Conservation (phyloP, 805 yeast species). For the Candida suzukii region DNA sequence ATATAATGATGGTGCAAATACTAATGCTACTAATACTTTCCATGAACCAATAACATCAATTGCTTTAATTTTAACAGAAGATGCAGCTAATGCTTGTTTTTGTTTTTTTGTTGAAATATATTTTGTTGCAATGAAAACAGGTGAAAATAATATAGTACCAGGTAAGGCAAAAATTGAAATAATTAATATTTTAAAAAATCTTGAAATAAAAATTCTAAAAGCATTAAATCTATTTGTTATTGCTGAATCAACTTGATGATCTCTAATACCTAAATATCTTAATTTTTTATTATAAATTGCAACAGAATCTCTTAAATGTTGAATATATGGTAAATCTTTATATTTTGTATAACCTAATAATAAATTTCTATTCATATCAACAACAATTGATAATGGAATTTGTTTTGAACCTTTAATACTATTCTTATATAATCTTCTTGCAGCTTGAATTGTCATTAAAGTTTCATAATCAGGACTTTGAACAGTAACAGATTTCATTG, state of each 20-base stretch:
- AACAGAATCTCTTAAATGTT: slow-evolving; percentile 56
- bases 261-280: slow-evolving; percentile 55
- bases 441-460: slow-evolving; percentile 85
- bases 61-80: slow-evolving; percentile 84
- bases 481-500: slow-evolving; percentile 76
- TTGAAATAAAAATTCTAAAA: slow-evolving; percentile 43
- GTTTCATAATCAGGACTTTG: slow-evolving; percentile 86
- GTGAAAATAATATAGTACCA: slow-evolving; percentile 80
- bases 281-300: slow-evolving; percentile 60
- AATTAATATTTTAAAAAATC: slow-evolving; percentile 49
- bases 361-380: slow-evolving; percentile 85
- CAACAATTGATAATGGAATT: slow-evolving; percentile 75
- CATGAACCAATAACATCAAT: slow-evolving; percentile 94
- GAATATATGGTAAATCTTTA: slow-evolving; percentile 64
- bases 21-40: slow-evolving; percentile 86
- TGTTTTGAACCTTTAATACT: slow-evolving; percentile 42
- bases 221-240: slow-evolving; percentile 44
- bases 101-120: slow-evolving; percentile 68
- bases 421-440: slow-evolving; percentile 77
- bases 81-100: slow-evolving; percentile 69
- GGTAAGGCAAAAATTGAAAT: slow-evolving; percentile 68
- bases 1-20: slow-evolving; percentile 80
- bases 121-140: slow-evolving; percentile 76
- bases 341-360: slow-evolving; percentile 74
- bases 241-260: slow-evolving; percentile 61